Evolutionary conservation across 352 stramenopile genomes (phyloP).

Genomic region (Pythium plurisporium): DNA sequence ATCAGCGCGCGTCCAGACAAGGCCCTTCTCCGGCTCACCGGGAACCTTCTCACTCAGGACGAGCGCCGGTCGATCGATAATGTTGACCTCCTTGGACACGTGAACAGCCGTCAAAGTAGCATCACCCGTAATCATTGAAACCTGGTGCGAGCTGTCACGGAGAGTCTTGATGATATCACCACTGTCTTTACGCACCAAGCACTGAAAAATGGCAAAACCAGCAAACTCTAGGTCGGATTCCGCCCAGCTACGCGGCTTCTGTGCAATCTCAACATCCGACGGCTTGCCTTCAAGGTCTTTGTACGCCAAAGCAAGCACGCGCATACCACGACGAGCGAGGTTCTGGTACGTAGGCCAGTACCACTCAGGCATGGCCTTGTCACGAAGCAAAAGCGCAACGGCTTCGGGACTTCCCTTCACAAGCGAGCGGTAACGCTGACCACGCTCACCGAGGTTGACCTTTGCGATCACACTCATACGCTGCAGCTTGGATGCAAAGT

Average conservation of each 20-base stretch:
- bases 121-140: constrained; percentile 99
- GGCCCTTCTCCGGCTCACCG: constrained; percentile 17
- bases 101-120: constrained; percentile 95
- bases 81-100: constrained; percentile 94
- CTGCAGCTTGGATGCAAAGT: constrained; percentile 95
- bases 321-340: constrained; percentile 79
- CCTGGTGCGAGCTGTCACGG: constrained; percentile 86
- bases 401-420: constrained; percentile 98
- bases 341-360: constrained; percentile 89
- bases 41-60: constrained; percentile 61
- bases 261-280: constrained; percentile 68
- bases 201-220: constrained; percentile 92
- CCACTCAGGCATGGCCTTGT: constrained; percentile 79
- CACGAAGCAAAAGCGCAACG: constrained; percentile 81
- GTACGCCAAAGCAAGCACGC: constrained; percentile 95
- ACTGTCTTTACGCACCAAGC: constrained; percentile 95
- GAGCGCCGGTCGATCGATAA: constrained; percentile 77
- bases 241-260: constrained; percentile 81
- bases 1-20: constrained; percentile 81
- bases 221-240: constrained; percentile 95
- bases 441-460: constrained; percentile 72
- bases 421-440: constrained; percentile 80
- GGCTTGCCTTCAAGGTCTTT: constrained; percentile 82
- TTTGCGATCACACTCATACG: constrained; percentile 96
- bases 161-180: constrained; percentile 92